Evolutionary conservation across 2,329 filamentous ascomycete species (phyloP).

Genomic region (Paecilomyces dactylethromorphus): DNA sequence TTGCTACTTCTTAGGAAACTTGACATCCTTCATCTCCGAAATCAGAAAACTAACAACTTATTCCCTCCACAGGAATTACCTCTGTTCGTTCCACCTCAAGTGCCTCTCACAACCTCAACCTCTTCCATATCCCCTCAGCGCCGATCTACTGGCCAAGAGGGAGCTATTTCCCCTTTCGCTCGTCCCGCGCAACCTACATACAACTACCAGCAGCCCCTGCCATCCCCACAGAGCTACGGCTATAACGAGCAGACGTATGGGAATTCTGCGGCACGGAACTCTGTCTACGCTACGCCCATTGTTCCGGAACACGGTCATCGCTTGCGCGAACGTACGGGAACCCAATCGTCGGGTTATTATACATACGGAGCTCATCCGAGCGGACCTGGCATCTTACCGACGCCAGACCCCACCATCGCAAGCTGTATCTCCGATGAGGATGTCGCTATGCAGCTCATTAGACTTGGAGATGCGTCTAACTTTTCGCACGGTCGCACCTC

Average conservation of each 20-base stretch:
- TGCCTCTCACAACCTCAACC: constrained; percentile 90
- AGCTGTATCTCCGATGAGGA: constrained; percentile 98
- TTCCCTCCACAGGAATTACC: constrained; percentile 69
- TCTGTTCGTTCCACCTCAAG: constrained; percentile 87
- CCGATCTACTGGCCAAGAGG: constrained; percentile 67
- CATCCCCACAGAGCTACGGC: constrained; percentile 75
- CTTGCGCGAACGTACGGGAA: constrained; percentile 57
- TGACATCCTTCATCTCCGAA: constrained; percentile 10
- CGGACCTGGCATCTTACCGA: constrained; percentile 65
- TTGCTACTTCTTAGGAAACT: constrained; percentile 19
- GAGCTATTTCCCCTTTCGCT: constrained; percentile 62
- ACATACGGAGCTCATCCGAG: constrained; percentile 31
- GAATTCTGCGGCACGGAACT: constrained; percentile 21
- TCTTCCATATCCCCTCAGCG: constrained; percentile 93
- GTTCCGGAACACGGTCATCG: constrained; percentile 54
- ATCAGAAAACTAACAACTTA: constrained; percentile 7
- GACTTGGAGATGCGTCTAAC: constrained; percentile 87
- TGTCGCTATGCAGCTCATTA: constrained; percentile 94
- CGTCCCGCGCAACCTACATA: constrained; percentile 74
- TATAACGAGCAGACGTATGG: constrained; percentile 41
- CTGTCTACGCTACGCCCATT: constrained; percentile 57
- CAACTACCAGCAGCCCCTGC: constrained; percentile 67
- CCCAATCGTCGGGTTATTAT: constrained; percentile 39
- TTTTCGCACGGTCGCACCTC: constrained; percentile 90
- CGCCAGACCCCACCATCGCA: constrained; percentile 92